Conservation (phyloP, 2,329 filamentous ascomycete species). For the Tolypocladium capitatum region DNA sequence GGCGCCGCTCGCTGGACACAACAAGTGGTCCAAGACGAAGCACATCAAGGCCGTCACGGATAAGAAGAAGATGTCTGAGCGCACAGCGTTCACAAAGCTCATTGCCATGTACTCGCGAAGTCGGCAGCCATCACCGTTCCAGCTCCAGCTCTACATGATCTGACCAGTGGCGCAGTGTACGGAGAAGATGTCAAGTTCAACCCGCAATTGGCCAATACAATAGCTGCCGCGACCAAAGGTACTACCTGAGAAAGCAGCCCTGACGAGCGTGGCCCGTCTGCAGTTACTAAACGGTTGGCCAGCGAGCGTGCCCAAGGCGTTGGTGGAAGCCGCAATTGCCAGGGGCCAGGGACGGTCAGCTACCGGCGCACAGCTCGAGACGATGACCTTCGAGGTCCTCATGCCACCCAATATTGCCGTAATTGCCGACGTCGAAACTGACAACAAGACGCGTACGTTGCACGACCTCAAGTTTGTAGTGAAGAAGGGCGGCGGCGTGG, state of each 20-base stretch:
- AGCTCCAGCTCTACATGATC: neutral
- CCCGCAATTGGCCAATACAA: conserved; percentile 57
- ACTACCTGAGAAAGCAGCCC: conserved; percentile 6
- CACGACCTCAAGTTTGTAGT: conserved; percentile 59
- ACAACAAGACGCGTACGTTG: conserved; percentile 61
- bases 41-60: conserved; percentile 89
- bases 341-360: conserved; percentile 75
- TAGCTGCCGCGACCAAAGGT: conserved; percentile 69
- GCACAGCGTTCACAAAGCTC: conserved; percentile 54
- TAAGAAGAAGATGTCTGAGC: conserved; percentile 59
- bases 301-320: conserved; percentile 67
- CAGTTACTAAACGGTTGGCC: neutral
- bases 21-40: conserved; percentile 90
- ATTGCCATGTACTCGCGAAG: conserved; percentile 65
- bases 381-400: conserved; percentile 66
- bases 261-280: neutral
- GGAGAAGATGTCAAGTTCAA: conserved; percentile 65
- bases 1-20: conserved; percentile 54
- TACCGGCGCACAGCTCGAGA: conserved; percentile 63
- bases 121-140: conserved; percentile 21
- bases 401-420: conserved; percentile 63
- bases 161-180: conserved; percentile 40
- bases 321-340: conserved; percentile 75
- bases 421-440: conserved; percentile 76
- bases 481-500: conserved; percentile 56